Percentiles rank a stretch among this genome's conserved stretches.
Conservation (phyloP, 345 rosid species). For the Kernera saxatilis region DNA sequence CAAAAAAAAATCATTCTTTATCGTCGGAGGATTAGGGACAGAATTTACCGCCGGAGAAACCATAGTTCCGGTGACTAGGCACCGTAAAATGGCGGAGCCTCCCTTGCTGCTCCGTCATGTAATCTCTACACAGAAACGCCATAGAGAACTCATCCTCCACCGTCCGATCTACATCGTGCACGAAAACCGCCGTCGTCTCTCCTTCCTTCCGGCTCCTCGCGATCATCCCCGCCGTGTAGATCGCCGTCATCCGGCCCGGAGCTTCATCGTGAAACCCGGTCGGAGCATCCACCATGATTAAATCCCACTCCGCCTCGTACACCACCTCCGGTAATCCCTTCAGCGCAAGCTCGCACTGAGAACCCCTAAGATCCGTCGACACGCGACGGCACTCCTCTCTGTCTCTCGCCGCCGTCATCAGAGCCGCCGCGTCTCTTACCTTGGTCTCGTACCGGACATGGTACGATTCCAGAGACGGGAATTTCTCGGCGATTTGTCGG, state of each 20-base stretch:
- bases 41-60: neutral
- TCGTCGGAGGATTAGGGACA: neutral
- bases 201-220: constrained; percentile 48
- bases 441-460: constrained; percentile 72
- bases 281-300: constrained; percentile 95
- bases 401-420: constrained; percentile 40
- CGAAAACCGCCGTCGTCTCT: constrained; percentile 73
- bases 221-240: constrained; percentile 79
- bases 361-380: constrained; percentile 47
- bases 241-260: constrained; percentile 87
- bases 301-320: constrained; percentile 71
- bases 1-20: neutral
- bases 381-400: constrained; percentile 43
- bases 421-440: constrained; percentile 46
- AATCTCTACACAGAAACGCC: constrained; percentile 64
- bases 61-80: constrained; percentile 56
- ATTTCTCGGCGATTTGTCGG: constrained; percentile 38
- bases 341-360: constrained; percentile 57
- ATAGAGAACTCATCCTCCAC: constrained; percentile 81
- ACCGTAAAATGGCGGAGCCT: constrained; percentile 65
- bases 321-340: constrained; percentile 63
- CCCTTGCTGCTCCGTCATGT: constrained; percentile 64
- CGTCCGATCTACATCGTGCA: constrained; percentile 75
- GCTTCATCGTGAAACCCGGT: constrained; percentile 77
- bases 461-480: constrained; percentile 58